These are phyloP conservation scores for Magnaporthiopsis poae DNA, from an alignment of 2,329 filamentous ascomycete genomes.

Conservation along the genomic window DNA sequence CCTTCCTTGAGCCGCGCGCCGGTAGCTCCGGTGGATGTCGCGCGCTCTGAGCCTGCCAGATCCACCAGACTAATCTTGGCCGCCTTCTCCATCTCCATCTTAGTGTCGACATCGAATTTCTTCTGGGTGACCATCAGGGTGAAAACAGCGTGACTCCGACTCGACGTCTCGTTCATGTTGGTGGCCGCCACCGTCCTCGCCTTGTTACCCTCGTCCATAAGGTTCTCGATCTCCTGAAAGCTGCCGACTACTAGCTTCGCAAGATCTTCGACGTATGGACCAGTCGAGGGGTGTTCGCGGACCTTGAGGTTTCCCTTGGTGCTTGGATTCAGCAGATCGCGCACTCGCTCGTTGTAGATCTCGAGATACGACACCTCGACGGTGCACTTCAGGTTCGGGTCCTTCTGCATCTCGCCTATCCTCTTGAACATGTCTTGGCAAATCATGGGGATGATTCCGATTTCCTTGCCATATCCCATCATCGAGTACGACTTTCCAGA, in stretches of 20 bases:
- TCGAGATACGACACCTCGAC: constrained; percentile 97
- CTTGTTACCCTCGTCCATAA: constrained; percentile 81
- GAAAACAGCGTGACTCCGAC: constrained; percentile 91
- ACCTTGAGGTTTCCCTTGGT: constrained; percentile 96
- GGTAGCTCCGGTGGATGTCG: constrained; percentile 90
- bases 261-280: constrained; percentile 94
- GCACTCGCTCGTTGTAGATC: constrained; percentile 97
- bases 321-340: constrained; percentile 85
- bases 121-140: constrained; percentile 98
- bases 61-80: constrained; percentile 92
- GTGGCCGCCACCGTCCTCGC: constrained; percentile 86
- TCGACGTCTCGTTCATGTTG: constrained; percentile 99
- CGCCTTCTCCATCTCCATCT: constrained; percentile 90
- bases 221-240: constrained; percentile 75
- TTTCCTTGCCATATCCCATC: constrained; percentile 97
- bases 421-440: constrained; percentile 95
- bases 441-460: constrained; percentile 91
- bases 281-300: constrained; percentile 91
- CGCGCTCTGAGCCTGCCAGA: constrained; percentile 85
- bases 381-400: constrained; percentile 63
- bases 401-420: constrained; percentile 60
- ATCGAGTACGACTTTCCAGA: constrained; percentile 99
- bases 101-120: constrained; percentile 91
- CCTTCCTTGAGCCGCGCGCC: constrained; percentile 84
- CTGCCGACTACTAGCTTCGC: constrained; percentile 78